Base-by-base conservation (phyloP, 805 yeast genomes). In the Yarrowia keelungensis region DNA sequence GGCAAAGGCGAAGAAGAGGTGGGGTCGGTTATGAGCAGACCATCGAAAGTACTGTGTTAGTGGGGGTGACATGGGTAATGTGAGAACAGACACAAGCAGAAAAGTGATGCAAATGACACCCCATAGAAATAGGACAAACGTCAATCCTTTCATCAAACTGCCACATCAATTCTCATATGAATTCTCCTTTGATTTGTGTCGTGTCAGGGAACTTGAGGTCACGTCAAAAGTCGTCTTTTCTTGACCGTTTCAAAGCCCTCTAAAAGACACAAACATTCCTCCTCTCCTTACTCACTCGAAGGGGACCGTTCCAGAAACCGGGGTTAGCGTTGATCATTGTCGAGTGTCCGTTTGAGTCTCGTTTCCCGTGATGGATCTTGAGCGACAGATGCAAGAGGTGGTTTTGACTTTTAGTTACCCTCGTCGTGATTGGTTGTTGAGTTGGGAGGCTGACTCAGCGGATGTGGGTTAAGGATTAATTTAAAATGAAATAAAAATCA, bases 11-110 rank as follows among this genome's bases (percentile, higher is more conserved):
- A 83, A 87, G 76, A 89, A 87, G 71, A 89, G 81, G 79, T 89
- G 91, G 50, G 96, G 96, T 76, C 87, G 86, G 72, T 85, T 85
- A 79, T 89, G 89, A 32, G 93, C 90, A 73, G 87, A 88, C 79
- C 86, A 89, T 77, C 93, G 88, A 61, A 72, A 83, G 69, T 71
- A 78, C 73, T 76, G 69, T 43, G 54, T 26, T 61, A 46, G 50
- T 14, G 12, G 5, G 32, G 3, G 32, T 26, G 32, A 26, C 32
- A 26, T 26, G 22, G 42, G 3, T 38, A 11, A 38, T 9, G 39
- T 38, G 39, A 19, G 19, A 19, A 26, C 5, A 15, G 11, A 7
- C 32, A 26, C 7, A 26, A 38, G 39, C 8, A 8, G 12, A 8
- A 38, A 42, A n/a, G 4, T 8, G 15, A 14, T 3, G 5, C 16